These are phyloP conservation scores for Austroboletus eburneus DNA, from an alignment of 768 basidiomycete genomes.

Conservation along the genomic window DNA sequence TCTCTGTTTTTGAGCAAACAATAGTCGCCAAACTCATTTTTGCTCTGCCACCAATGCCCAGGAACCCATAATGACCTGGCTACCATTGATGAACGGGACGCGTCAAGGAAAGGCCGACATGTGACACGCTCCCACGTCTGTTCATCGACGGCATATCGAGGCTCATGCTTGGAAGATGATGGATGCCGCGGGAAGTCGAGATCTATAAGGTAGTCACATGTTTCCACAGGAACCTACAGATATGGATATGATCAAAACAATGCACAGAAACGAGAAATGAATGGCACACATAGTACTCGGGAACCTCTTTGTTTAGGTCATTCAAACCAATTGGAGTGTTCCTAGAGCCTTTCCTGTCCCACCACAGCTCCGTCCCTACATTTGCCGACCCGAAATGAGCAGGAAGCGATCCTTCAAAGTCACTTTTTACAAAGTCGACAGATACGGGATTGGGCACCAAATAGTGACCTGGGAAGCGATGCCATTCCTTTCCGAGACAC, in stretches of 20 bases:
- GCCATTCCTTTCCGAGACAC: slow-evolving; percentile 94
- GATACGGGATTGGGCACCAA: slow-evolving; percentile 78
- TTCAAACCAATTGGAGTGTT: slow-evolving; percentile 67
- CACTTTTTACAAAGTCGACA: slow-evolving; percentile 89
- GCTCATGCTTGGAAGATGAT: slow-evolving; percentile 53
- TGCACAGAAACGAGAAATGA: background rate
- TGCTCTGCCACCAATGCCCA: slow-evolving; percentile 57
- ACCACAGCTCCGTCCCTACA: slow-evolving; percentile 25
- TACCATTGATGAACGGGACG: slow-evolving; percentile 62
- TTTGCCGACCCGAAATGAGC: slow-evolving; percentile 59
- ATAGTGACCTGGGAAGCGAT: slow-evolving; percentile 89
- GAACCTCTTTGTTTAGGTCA: slow-evolving; percentile 80
- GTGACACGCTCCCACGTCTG: slow-evolving; percentile 76
- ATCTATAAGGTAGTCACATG: slow-evolving; percentile 90
- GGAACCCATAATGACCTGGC: slow-evolving; percentile 83
- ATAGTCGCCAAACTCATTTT: slow-evolving; percentile 85
- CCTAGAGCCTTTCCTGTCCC: slow-evolving; percentile 53
- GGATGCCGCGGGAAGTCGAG: slow-evolving; percentile 79
- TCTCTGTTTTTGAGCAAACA: slow-evolving; percentile 73
- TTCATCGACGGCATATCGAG: slow-evolving; percentile 68
- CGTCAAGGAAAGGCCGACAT: slow-evolving; percentile 84
- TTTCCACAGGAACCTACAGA: slow-evolving; percentile 57
- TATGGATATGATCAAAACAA: slow-evolving; percentile 3
- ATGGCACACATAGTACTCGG: slow-evolving; percentile 67
- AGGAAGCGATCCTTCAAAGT: slow-evolving; percentile 86